Conservation (phyloP, 202 grass and related monocot genomes). For the Schoenoplectus tabernaemontani region DNA sequence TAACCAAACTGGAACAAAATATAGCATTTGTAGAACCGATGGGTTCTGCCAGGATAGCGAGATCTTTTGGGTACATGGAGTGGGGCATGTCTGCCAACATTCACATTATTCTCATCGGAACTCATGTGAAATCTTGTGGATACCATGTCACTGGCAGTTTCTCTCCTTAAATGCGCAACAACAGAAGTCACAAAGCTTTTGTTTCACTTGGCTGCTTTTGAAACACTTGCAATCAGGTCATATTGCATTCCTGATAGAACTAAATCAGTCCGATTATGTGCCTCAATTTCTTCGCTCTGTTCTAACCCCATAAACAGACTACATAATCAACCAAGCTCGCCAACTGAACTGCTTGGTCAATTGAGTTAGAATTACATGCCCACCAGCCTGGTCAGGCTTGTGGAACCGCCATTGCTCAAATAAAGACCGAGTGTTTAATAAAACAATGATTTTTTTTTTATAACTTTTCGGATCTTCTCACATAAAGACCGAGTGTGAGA, state of each 20-base stretch:
- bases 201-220: constrained; percentile 39
- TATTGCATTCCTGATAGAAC: constrained; percentile 49
- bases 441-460: too few species aligned
- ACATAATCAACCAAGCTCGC: constrained; percentile 24
- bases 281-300: constrained; percentile 51
- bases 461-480: too few species aligned
- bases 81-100: constrained; percentile 39
- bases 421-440: too few species aligned
- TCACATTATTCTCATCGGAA: constrained; percentile 66
- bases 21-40: constrained; percentile 58
- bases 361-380: constrained; percentile 14
- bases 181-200: neutral
- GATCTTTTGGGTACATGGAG: neutral
- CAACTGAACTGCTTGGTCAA: constrained; percentile 11
- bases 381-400: too few species aligned
- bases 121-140: constrained; percentile 48
- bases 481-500: too few species aligned
- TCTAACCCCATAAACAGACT: constrained; percentile 52
- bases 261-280: constrained; percentile 36
- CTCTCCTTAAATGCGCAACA: constrained; percentile 21
- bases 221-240: constrained; percentile 44
- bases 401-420: too few species aligned
- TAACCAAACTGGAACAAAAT: constrained; percentile 51
- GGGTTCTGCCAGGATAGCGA: constrained; percentile 53
- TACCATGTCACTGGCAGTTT: constrained; percentile 68